Base-by-base conservation (phyloP, 352 stramenopile genomes). In the Phytophthora constricta region DNA sequence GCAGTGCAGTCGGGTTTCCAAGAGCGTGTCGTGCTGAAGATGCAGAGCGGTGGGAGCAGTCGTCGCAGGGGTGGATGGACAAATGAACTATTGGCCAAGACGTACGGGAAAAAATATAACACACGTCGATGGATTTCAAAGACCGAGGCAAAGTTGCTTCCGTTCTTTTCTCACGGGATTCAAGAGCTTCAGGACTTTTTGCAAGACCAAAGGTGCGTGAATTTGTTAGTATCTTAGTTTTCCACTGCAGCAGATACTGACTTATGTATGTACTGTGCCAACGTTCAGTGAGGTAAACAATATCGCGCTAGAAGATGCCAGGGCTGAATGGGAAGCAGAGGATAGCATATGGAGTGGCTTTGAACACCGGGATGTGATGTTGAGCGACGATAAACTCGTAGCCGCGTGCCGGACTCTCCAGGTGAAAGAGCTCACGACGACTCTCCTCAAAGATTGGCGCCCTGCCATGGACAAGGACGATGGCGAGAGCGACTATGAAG, bases 131-230 rank as follows among this genome's bases (percentile, higher is more conserved):
- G 65, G 50, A 79, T 93, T 23, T 84, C 86, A 2, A 87, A 81
- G 39, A 70, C 47, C 5, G 86, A 93, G 47, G 69, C 79, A 5
- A 89, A 82, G 50, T 31, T 89, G 41, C 60, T 93, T 11, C 86
- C 86, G 14, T 79, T 86, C 54, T 90, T 93, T 61, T 78, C 72
- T 1, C 80, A 93, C 46, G 74, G 60, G 14, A 80, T 86, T 25
- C 80, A 92, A 51, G 75, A 90, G 31, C 63, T 93, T 8, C 80
- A 83, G 27, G 73, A 87, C 28, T 86, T 86, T 39, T 60, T 89
- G 19, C 62, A 82, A 4, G 70, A 80, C 39, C 70, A 84, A 70
- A 80, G 77, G 80, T 89, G 65, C n/a, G 61, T 27, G 16, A 9
- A 17, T 34, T 39, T 41, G 22, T 20, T 57, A 23, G 13, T 17